Percentiles rank a stretch among this genome's conserved stretches.
phyloP scores from a whole-genome alignment of 2,329 filamentous ascomycete genomes.

The Pestalotiopsis sp. region DNA sequence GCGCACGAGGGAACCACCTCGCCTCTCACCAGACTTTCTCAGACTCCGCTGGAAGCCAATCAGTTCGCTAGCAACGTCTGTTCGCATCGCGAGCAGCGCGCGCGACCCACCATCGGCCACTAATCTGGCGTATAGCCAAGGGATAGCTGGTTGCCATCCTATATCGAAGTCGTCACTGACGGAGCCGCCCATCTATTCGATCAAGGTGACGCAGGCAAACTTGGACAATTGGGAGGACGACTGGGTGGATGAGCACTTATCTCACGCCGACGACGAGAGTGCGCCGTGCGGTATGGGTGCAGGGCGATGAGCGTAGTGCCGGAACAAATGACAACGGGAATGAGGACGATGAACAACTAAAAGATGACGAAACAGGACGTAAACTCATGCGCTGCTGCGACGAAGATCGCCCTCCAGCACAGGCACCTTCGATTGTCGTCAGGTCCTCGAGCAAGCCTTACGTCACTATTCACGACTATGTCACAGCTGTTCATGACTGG shows the following conservation, averaged over 20 bases:
- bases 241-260: neutral
- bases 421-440: neutral
- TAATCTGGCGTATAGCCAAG: neutral
- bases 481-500: neutral
- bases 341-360: neutral
- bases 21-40: neutral
- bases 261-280: neutral
- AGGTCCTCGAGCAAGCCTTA: neutral
- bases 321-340: neutral
- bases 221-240: neutral
- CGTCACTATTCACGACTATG: neutral
- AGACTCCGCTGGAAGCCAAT: neutral
- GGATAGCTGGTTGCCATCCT: neutral
- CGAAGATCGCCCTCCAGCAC: neutral
- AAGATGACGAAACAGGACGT: neutral
- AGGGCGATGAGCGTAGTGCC: neutral
- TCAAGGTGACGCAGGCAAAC: neutral
- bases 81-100: neutral
- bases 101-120: neutral
- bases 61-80: neutral
- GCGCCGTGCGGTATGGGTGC: neutral
- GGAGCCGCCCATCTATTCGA: neutral
- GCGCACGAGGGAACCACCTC: neutral
- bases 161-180: neutral
- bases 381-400: neutral